Evolutionary conservation across 2,329 filamentous ascomycete species (phyloP).

Genomic region (Diaporthe velutina): DNA sequence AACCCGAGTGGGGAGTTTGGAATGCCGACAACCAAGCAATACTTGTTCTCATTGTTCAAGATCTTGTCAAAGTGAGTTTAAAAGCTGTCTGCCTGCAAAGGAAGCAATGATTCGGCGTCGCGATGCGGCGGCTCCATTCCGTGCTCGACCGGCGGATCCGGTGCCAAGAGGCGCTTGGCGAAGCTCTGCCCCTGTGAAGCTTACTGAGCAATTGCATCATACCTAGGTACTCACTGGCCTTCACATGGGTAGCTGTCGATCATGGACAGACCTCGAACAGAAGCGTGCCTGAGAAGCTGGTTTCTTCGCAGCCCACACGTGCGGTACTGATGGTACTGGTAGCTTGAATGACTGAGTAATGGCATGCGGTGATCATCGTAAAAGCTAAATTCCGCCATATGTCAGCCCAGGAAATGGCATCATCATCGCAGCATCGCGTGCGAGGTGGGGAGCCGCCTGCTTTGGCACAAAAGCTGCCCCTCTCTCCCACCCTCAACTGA

Average conservation of each 20-base stretch:
- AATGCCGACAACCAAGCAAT: neutral
- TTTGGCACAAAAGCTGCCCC: slow-evolving; percentile 26
- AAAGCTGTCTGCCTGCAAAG: too few species aligned
- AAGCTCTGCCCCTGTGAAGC: slow-evolving; percentile 21
- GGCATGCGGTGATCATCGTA: slow-evolving; percentile 14
- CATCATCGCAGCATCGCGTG: slow-evolving; percentile 20
- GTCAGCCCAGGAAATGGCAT: slow-evolving; percentile 34
- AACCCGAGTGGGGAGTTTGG: too few species aligned
- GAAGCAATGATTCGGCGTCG: neutral
- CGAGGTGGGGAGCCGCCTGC: slow-evolving; percentile 1
- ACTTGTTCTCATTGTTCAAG: neutral
- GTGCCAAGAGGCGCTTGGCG: neutral
- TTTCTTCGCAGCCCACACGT: neutral
- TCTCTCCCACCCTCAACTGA: neutral
- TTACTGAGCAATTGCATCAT: slow-evolving; percentile 29
- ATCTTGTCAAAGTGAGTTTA: neutral
- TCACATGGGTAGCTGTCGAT: slow-evolving; percentile 16
- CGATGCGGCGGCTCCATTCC: neutral
- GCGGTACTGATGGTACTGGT: neutral
- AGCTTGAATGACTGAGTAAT: slow-evolving; percentile 23
- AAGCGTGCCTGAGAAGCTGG: neutral
- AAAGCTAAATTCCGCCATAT: slow-evolving; percentile 24
- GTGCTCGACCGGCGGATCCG: slow-evolving; percentile 14
- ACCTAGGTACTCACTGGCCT: neutral
- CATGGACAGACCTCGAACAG: neutral